These are phyloP conservation scores for Lactifluus hygrophoroides DNA, from an alignment of 768 basidiomycete genomes.

Conservation along the genomic window DNA sequence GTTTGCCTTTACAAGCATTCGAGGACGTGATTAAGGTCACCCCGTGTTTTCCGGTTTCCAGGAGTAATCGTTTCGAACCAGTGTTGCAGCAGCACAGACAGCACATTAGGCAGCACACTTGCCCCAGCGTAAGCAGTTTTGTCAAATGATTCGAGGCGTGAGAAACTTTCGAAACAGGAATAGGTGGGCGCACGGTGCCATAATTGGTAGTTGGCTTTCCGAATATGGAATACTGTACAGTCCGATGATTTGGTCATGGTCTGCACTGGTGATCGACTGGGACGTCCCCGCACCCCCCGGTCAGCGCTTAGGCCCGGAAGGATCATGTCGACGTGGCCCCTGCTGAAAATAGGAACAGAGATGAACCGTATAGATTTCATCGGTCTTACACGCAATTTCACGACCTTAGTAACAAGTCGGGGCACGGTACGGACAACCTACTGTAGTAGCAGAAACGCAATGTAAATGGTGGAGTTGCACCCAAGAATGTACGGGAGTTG, in stretches of 20 bases:
- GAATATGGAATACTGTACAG: neutral
- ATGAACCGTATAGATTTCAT: neutral
- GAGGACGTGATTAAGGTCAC: neutral
- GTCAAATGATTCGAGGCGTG: neutral
- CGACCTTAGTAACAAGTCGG: neutral
- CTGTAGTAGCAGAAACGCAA: too few species aligned
- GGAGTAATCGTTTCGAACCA: neutral
- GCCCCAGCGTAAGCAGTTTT: neutral
- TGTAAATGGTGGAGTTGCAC: too few species aligned
- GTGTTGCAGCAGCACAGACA: neutral
- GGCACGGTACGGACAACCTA: neutral
- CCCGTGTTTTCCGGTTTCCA: neutral
- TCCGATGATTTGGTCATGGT: constrained; percentile 13
- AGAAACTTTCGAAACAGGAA: neutral
- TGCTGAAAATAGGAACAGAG: too few species aligned
- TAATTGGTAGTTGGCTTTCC: neutral
- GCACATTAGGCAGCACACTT: neutral
- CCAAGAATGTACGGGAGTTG: neutral
- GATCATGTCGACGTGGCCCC: neutral
- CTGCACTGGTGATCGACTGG: neutral
- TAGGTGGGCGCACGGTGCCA: neutral
- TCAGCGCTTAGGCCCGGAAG: constrained; percentile 5
- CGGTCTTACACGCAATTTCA: too few species aligned
- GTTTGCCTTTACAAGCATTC: neutral
- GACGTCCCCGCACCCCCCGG: neutral